These are phyloP conservation scores for Letharia lupina DNA, from an alignment of 495 filamentous ascomycete species.

Conservation along the genomic window DNA sequence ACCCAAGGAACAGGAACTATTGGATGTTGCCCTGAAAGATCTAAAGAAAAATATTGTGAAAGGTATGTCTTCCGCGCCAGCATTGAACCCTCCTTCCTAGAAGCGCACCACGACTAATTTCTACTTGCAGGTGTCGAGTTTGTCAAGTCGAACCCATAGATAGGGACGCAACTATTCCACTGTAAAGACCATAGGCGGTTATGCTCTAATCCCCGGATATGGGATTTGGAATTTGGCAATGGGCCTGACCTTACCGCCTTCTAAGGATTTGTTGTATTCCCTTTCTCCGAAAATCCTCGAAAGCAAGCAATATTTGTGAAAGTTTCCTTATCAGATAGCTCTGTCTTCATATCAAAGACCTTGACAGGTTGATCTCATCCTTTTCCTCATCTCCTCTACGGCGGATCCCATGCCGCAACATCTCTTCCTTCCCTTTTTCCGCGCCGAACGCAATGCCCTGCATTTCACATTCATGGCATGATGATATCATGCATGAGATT, in stretches of 20 bases:
- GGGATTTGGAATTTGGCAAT: neutral
- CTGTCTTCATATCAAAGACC: neutral
- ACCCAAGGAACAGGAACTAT: constrained; percentile 76
- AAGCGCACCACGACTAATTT: constrained; percentile 18
- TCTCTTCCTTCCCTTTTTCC: neutral
- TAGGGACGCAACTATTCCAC: neutral
- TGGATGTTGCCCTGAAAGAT: constrained; percentile 75
- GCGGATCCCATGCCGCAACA: neutral
- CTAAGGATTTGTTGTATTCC: neutral
- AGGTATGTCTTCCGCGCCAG: constrained; percentile 32
- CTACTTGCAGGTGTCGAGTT: constrained; percentile 46
- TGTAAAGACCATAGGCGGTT: neutral
- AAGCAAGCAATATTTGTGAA: neutral
- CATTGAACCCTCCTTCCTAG: neutral
- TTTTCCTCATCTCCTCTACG: neutral
- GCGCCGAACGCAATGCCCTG: neutral
- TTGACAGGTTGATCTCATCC: neutral
- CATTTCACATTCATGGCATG: neutral
- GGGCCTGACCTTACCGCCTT: neutral
- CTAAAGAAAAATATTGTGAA: constrained; percentile 84
- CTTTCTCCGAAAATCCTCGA: neutral
- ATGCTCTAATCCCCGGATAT: neutral
- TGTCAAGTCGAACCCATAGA: constrained; percentile 59
- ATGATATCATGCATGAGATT: too few species aligned
- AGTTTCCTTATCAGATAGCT: neutral